Evolutionary conservation across 345 rosid species (phyloP).

Genomic region (Salix dunnii): DNA sequence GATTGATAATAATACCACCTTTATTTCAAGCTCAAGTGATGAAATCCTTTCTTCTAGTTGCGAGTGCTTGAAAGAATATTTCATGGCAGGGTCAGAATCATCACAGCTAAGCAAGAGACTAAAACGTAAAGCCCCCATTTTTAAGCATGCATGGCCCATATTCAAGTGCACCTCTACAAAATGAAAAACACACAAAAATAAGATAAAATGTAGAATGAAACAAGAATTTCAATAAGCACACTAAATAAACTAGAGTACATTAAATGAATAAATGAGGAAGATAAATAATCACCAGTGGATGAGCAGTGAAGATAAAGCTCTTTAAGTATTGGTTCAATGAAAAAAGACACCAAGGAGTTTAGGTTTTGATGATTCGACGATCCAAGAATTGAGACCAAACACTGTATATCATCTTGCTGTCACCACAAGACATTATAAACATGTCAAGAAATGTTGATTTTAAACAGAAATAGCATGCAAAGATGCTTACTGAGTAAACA

Average conservation of each 20-base stretch:
- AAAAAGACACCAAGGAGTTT: constrained; percentile 39
- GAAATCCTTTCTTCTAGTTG: constrained; percentile 52
- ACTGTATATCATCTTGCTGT: constrained; percentile 46
- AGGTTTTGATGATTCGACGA: constrained; percentile 61
- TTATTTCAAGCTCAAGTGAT: constrained; percentile 60
- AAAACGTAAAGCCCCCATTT: constrained; percentile 71
- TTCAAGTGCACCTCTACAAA: constrained; percentile 43
- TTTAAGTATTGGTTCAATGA: constrained; percentile 54
- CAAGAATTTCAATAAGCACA: background rate
- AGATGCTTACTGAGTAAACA: too few relatives aligned
- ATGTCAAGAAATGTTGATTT: too few relatives aligned
- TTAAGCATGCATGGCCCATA: constrained; percentile 69
- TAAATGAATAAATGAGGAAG: constrained; percentile 9
- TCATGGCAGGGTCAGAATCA: constrained; percentile 76
- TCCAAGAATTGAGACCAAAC: constrained; percentile 46
- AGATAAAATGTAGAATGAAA: background rate
- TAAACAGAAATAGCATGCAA: too few relatives aligned
- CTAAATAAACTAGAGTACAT: background rate
- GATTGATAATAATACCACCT: constrained; percentile 39
- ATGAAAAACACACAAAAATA: background rate
- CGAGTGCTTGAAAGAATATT: constrained; percentile 57
- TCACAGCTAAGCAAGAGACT: constrained; percentile 60
- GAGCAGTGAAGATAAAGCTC: constrained; percentile 50
- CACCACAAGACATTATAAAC: constrained; percentile 1
- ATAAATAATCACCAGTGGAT: constrained; percentile 38